Evolutionary conservation across 768 basidiomycete species (phyloP).

Genomic region (Saitozyma sp.): DNA sequence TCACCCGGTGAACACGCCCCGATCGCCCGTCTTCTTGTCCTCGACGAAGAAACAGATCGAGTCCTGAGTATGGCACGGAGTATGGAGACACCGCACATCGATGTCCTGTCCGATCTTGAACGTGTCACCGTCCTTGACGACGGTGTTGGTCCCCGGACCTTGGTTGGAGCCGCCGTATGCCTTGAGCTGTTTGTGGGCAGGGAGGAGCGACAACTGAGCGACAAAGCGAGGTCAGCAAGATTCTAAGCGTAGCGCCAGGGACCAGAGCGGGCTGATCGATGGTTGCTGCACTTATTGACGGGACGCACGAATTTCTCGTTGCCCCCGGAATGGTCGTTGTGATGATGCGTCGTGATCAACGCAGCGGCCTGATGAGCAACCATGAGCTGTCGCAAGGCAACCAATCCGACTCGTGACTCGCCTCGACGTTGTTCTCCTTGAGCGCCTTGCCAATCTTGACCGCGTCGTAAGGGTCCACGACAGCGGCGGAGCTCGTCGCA

Average conservation of each 20-base stretch:
- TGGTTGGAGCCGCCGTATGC: slow-evolving; percentile 80
- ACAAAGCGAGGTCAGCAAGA: not conserved
- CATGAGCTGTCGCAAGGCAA: not conserved
- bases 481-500: slow-evolving; percentile 42
- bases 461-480: slow-evolving; percentile 50
- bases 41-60: slow-evolving; percentile 89
- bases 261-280: not conserved
- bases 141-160: slow-evolving; percentile 65
- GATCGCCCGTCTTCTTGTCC: slow-evolving; percentile 57
- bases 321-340: slow-evolving; percentile 84
- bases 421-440: slow-evolving; percentile 71
- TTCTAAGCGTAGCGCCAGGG: not conserved
- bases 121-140: slow-evolving; percentile 78
- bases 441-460: slow-evolving; percentile 46
- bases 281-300: not conserved
- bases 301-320: slow-evolving; percentile 63
- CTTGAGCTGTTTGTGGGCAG: slow-evolving; percentile 56
- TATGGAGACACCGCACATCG: slow-evolving; percentile 66
- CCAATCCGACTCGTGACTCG: slow-evolving; percentile 1
- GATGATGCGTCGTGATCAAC: slow-evolving; percentile 84
- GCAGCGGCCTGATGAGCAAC: slow-evolving; percentile 32
- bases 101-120: slow-evolving; percentile 63
- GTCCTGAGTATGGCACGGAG: slow-evolving; percentile 93
- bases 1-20: slow-evolving; percentile 84
- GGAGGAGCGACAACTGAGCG: slow-evolving; percentile 26